Evolutionary conservation across 106 monocot genomes (phyloP).

Genomic region (Vanilla planifolia): DNA sequence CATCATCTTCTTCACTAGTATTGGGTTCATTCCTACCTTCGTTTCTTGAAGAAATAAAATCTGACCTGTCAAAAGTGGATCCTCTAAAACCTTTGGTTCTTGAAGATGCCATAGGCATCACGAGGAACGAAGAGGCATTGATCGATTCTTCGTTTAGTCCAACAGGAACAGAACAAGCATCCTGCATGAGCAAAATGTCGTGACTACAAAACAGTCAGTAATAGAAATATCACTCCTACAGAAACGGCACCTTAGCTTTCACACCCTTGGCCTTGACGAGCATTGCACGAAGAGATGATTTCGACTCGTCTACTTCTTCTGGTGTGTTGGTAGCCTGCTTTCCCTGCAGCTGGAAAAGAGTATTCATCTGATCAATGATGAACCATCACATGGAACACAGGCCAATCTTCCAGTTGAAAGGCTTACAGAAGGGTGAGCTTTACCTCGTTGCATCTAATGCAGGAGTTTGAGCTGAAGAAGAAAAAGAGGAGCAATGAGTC

Average conservation of each 20-base stretch:
- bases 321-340: conserved; percentile 30
- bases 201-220: neutral
- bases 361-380: neutral
- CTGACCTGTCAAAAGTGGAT: conserved; percentile 39
- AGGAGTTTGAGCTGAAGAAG: conserved; percentile 34
- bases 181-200: conserved; percentile 30
- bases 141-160: conserved; percentile 75
- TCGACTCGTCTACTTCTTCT: conserved; percentile 33
- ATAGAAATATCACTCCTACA: neutral
- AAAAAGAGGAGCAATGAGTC: conserved; percentile 27
- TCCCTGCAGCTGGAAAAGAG: conserved; percentile 27
- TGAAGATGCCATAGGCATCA: conserved; percentile 96
- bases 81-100: conserved; percentile 75
- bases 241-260: conserved; percentile 64
- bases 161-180: conserved; percentile 62
- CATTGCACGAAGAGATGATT: conserved; percentile 23
- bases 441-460: conserved; percentile 53
- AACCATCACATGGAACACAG: neutral
- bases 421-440: too few relatives aligned
- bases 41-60: conserved; percentile 31
- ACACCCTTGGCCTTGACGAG: conserved; percentile 30
- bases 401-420: too few relatives aligned
- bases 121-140: conserved; percentile 76
- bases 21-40: conserved; percentile 26
- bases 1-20: conserved; percentile 19